Percentiles rank a stretch among this genome's conserved stretches.
phyloP scores from a whole-genome alignment of 495 filamentous ascomycete genomes.

The Penicillium steckii region DNA sequence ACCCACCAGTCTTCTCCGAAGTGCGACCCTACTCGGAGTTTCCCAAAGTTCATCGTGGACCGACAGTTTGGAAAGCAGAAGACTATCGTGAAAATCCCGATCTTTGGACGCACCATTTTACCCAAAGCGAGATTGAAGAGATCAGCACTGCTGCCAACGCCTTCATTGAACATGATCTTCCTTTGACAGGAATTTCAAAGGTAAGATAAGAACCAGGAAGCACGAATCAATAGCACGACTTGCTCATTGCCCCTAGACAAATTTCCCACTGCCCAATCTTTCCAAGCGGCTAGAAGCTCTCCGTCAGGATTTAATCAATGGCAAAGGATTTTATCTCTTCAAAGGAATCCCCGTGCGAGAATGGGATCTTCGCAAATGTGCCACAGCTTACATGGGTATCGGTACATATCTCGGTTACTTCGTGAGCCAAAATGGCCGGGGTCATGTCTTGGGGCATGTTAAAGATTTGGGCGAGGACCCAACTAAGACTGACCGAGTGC shows the following conservation, averaged over 20 bases:
- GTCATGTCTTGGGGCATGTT: slow-evolving; percentile 90
- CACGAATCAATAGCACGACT: neutral
- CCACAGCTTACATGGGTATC: slow-evolving; percentile 85
- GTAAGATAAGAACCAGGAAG: slow-evolving; percentile 20
- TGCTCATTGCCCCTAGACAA: slow-evolving; percentile 14
- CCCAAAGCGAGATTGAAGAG: slow-evolving; percentile 63
- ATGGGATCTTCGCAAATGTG: slow-evolving; percentile 80
- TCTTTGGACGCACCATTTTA: slow-evolving; percentile 75
- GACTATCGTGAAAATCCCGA: slow-evolving; percentile 69
- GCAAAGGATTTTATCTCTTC: slow-evolving; percentile 88
- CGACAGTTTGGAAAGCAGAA: slow-evolving; percentile 75
- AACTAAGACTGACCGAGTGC: slow-evolving; percentile 74
- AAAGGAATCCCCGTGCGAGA: slow-evolving; percentile 73
- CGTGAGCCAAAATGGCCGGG: slow-evolving; percentile 77
- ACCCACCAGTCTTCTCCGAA: slow-evolving; percentile 65
- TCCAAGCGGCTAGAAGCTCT: slow-evolving; percentile 52
- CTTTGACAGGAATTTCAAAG: slow-evolving; percentile 75
- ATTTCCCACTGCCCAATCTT: slow-evolving; percentile 65
- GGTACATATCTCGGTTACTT: slow-evolving; percentile 87
- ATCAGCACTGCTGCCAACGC: slow-evolving; percentile 64
- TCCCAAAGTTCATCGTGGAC: slow-evolving; percentile 69
- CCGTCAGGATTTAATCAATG: slow-evolving; percentile 71
- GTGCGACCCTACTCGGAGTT: slow-evolving; percentile 70
- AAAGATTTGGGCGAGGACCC: slow-evolving; percentile 86
- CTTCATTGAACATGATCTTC: slow-evolving; percentile 60